Base-by-base conservation (phyloP, 2,329 filamentous ascomycete genomes). In the Pseudocercospora musae region DNA sequence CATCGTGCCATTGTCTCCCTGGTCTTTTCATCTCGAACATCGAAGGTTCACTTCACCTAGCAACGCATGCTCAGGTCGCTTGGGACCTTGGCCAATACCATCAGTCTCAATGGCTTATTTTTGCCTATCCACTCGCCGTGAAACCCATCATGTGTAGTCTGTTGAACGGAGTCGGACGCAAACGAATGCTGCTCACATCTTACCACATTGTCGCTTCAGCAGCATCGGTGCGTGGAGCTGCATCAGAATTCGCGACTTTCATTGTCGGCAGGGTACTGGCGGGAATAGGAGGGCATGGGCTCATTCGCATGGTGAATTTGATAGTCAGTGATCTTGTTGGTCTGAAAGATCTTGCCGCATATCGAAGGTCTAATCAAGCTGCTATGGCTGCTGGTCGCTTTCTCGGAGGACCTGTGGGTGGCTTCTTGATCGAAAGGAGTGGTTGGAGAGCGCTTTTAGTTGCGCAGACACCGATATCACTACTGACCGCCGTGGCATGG, bases 1-100 rank as follows among this genome's bases (percentile, higher is more conserved):
- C 40, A 11, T n/a, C 1, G 4, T 15, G 15, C 3, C 29, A 57
- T 37, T 15, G 9, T n/a, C 18, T 23, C 33, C 21, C 11, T 44
- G 53, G 53, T 23, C 53, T 57, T 33, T 57, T 57, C 33, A 40
- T 57, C 33, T 40, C 53, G n/a, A 57, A 57, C 21, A 57, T 57
- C 18, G 53, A 57, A 23, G 53, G 53, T 18, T 57, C 53, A 15
- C 53, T 57, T 4, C 53, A 44, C 53, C 53, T 57, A 9, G 31
- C 53, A 21, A 57, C 18, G 13, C 53, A 57, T 37, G 13, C 33
- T 25, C 29, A 20, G 9, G 40, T 57, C 33, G 53, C 53, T 37
- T 57, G n/a, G 13, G 31, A 40, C 20, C 25, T 57, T 23, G 25
- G 31, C 4, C 53, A n/a, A 44, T 40, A 23, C 10, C 44, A 18